Evolutionary conservation across 345 rosid genomes (phyloP), one percentile per base, ranked within the genome.

Genomic region (Alliaria petiolata): DNA sequence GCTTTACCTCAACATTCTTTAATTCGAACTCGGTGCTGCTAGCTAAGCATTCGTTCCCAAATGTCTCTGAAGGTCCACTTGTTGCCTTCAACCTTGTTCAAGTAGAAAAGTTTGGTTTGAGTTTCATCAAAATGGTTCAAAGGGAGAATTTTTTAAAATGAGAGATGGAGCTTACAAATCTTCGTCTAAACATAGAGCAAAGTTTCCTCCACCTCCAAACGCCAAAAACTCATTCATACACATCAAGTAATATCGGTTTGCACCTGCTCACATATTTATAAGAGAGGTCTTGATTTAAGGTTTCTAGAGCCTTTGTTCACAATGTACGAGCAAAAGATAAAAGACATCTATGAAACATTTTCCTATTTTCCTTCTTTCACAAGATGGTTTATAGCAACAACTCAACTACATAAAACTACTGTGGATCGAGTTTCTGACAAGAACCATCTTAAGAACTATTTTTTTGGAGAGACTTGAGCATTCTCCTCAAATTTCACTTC

Each of bases 151-250:
- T 38, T 69, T 57, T 0, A 22, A 47, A 65, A 34, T 8, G n/a
- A n/a, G 30, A 50, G 65, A 55, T 28, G 34, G 34, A 17, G 6
- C 7, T 91, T 83, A 93, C 98, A 91, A 72, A 76, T 93, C 96
- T 76, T 81, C 96, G 64, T 89, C 96, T 79, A 93, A 78, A 70
- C 84, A 55, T 81, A 93, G 77, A 44, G 96, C 96, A 71, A 85
- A 91, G 85, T 83, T 83, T 70, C 90, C 86, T 22, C 96, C 98
- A 65, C 98, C 98, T 39, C 97, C 98, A 42, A 91, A 75, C 8
- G 95, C 98, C 67, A 93, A 80, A 33, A 89, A 78, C 76, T 93
- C 97, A 73, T 83, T 87, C 87, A 89, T 51, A 74, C 98, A 93
- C 82, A 91, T 81, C 76, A 62, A 85, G 65, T 87, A 93, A 78